These are phyloP conservation scores for Turnera subulata DNA, from an alignment of 345 rosid genomes.

Conservation along the genomic window DNA sequence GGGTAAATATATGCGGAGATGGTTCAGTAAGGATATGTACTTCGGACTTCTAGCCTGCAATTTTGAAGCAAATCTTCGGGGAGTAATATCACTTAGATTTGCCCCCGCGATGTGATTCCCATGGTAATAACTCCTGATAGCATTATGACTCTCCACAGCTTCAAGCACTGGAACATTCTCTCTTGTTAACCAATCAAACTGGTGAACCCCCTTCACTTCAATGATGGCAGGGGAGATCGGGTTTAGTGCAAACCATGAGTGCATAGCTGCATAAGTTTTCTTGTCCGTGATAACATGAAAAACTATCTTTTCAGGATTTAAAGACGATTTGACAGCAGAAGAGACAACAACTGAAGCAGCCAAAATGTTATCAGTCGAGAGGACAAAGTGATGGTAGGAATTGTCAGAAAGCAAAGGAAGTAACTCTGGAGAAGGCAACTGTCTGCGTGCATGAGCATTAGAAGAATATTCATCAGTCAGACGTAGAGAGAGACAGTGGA, in stretches of 20 bases:
- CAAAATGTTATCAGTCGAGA: constrained; percentile 92
- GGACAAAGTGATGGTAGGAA: constrained; percentile 76
- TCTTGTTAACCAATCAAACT: constrained; percentile 97
- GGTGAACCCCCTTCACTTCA: constrained; percentile 96
- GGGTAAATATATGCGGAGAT: constrained; percentile 92
- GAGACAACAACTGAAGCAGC: constrained; percentile 98
- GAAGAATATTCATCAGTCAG: constrained; percentile 98
- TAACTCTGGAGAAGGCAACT: constrained; percentile 95
- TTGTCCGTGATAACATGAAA: constrained; percentile 97
- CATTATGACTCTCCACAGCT: constrained; percentile 87
- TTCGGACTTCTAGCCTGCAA: constrained; percentile 98
- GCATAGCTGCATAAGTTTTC: constrained; percentile 99
- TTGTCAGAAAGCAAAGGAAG: constrained; percentile 94
- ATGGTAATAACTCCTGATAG: constrained; percentile 85
- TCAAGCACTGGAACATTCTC: constrained; percentile 99
- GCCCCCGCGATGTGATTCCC: constrained; percentile 91
- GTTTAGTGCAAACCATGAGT: constrained; percentile 97
- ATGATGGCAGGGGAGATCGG: constrained; percentile 81
- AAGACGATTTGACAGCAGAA: constrained; percentile 81
- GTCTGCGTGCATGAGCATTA: constrained; percentile 96
- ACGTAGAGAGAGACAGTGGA: constrained; percentile 92
- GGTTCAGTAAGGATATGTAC: constrained; percentile 98
- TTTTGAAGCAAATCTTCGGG: constrained; percentile 88
- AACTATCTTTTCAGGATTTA: constrained; percentile 85
- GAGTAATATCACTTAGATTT: constrained; percentile 76